Percentiles rank a stretch among this genome's conserved stretches.
Conservation (phyloP, 306 rosid genomes). For the Rosa chinensis region DNA sequence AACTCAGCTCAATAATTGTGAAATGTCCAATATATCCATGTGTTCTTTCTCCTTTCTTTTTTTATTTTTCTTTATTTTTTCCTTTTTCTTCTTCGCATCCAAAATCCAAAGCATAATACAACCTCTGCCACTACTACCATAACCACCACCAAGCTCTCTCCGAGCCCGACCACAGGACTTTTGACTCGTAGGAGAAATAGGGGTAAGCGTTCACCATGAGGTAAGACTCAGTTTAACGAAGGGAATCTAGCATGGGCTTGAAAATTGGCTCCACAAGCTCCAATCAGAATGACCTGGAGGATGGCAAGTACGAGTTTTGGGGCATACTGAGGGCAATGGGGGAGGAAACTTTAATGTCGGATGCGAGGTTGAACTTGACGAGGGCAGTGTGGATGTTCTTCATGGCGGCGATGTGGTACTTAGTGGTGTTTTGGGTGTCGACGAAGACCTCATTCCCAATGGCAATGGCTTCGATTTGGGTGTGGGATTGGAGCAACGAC, state of each 20-base stretch:
- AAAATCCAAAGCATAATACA: no score
- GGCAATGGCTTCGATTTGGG: slow-evolving; percentile 90
- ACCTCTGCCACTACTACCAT: no score
- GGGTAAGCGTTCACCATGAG: slow-evolving; percentile 96
- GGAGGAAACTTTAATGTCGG: slow-evolving; percentile 75
- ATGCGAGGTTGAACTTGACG: slow-evolving; percentile 48
- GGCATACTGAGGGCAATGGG: slow-evolving; percentile 86
- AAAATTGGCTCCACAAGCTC: slow-evolving; percentile 67
- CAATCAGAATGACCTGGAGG: slow-evolving; percentile 80
- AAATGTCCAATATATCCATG: no score
- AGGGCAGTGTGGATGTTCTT: slow-evolving; percentile 74
- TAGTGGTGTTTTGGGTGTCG: slow-evolving; percentile 65
- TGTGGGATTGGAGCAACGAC: slow-evolving; percentile 64
- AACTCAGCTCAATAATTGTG: no score
- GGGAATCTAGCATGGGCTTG: slow-evolving; percentile 68
- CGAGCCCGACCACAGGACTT: not conserved
- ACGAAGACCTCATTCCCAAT: slow-evolving; percentile 95
- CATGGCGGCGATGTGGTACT: slow-evolving; percentile 85
- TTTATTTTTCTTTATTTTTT: no score
- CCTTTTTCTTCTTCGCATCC: no score
- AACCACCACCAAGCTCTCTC: no score
- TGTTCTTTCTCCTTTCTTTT: no score
- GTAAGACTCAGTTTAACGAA: slow-evolving; percentile 72
- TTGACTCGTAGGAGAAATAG: slow-evolving; percentile 87
- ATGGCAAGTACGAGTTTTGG: slow-evolving; percentile 79